Evolutionary conservation across 139 green algal species (phyloP).

Genomic region (Chlamydomonas schloesseri): DNA sequence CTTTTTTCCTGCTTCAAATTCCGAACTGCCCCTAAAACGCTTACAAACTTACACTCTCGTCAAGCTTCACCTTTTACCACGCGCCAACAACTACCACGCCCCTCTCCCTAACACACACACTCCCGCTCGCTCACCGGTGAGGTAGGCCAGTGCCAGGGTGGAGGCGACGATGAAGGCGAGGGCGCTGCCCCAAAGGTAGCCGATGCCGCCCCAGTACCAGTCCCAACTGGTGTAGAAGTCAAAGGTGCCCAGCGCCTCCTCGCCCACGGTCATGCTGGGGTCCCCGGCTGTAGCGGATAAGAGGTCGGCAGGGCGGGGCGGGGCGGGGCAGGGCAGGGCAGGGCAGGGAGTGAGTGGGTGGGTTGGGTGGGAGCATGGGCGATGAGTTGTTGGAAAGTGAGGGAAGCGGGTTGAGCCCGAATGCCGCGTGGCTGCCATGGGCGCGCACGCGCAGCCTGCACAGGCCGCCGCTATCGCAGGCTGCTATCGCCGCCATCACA

Average conservation of each 20-base stretch:
- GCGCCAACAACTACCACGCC: too few relatives aligned
- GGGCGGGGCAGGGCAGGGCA: background rate
- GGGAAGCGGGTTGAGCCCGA: too few relatives aligned
- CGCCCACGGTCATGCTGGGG: slow-evolving; percentile 27
- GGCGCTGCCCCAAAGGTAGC: slow-evolving; percentile 44
- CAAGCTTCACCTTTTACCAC: too few relatives aligned
- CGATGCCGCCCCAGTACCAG: slow-evolving; percentile 48
- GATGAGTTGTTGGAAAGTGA: too few relatives aligned
- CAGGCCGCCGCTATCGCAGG: too few relatives aligned
- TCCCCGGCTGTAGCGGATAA: too few relatives aligned
- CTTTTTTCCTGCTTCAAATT: too few relatives aligned
- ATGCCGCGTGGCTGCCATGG: background rate
- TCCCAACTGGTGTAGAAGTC: slow-evolving; percentile 58
- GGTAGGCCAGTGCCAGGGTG: slow-evolving; percentile 14
- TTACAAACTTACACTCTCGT: too few relatives aligned
- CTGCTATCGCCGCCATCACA: too few relatives aligned
- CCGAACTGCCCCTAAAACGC: too few relatives aligned
- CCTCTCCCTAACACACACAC: too few relatives aligned
- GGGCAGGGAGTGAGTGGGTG: background rate
- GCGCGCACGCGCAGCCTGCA: too few relatives aligned
- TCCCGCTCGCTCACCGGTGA: background rate
- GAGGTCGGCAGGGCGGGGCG: background rate
- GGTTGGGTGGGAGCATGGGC: background rate
- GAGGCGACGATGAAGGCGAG: background rate
- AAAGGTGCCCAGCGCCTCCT: slow-evolving; percentile 62